These are phyloP conservation scores for Citrullus mucosospermus DNA, from an alignment of 306 rosid genomes.

Conservation along the genomic window DNA sequence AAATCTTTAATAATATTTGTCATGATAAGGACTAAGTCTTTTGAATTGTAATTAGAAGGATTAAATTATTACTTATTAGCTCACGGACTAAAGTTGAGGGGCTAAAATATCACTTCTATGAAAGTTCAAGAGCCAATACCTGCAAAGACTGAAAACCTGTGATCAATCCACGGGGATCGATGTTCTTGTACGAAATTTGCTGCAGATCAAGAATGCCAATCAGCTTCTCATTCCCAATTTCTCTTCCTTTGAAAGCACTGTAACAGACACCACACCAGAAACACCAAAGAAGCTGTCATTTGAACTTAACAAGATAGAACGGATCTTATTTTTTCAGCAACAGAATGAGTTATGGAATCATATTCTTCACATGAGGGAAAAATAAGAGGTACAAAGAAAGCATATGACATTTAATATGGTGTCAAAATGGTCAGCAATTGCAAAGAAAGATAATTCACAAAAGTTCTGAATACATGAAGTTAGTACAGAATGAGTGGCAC, in stretches of 20 bases:
- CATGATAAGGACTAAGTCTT: too few species aligned
- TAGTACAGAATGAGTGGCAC: conserved; percentile 25
- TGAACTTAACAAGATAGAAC: not conserved
- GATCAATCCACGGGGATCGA: conserved; percentile 70
- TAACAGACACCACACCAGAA: conserved; percentile 15
- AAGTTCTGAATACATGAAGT: not conserved
- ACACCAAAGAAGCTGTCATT: not conserved
- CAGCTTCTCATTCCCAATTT: conserved; percentile 74
- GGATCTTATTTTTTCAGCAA: not conserved
- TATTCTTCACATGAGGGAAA: not conserved
- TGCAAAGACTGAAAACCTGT: conserved; percentile 86
- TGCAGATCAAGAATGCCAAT: conserved; percentile 67
- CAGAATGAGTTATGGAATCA: not conserved
- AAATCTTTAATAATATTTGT: too few species aligned
- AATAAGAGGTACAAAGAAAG: not conserved
- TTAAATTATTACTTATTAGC: too few species aligned
- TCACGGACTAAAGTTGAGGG: too few species aligned
- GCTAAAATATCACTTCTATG: not conserved
- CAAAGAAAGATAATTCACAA: not conserved
- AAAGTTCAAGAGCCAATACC: conserved; percentile 21
- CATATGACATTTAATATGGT: not conserved
- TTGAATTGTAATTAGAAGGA: too few species aligned
- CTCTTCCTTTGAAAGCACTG: conserved; percentile 65
- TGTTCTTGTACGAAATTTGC: conserved; percentile 40
- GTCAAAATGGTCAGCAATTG: not conserved